Evolutionary conservation across 495 filamentous ascomycete species (phyloP), one percentile per base, ranked within the genome.

Genomic region (Xylaria castorea): DNA sequence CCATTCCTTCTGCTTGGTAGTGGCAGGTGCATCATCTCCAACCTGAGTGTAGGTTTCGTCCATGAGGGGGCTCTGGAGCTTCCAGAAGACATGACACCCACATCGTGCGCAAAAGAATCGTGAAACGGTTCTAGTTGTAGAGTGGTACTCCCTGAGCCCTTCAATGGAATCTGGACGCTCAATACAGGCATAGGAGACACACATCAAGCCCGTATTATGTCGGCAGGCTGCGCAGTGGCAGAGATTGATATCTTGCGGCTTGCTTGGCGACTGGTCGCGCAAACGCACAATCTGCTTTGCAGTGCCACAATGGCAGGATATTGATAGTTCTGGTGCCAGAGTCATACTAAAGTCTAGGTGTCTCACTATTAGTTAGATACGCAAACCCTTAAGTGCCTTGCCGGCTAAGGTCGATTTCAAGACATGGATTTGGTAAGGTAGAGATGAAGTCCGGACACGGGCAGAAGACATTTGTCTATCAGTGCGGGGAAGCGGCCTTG

Each of bases 91-190:
- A 73, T 92, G 90, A 34, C 89, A 88, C 40, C 91, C 91, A 72
- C 92, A 95, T 18, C 80, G 88, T n/a, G 77, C 74, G 79, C 92
- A 94, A 79, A 92, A 93, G 73, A 88, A 90, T 18, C 89, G 88
- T 25, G 34, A 66, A 25, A 14, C 16, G 8, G 79, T 85, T 14
- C 87, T 60, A 27, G 81, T 34, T n/a, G n/a, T 62, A n/a, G 34
- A 63, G 25, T 32, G 20, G 48, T 92, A 93, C 44, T 77, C 74
- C 14, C 75, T 81, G 11, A 91, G 80, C 1, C 78, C 78, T 14
- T 81, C 70, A 5, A 86, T 73, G 7, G 75, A 80, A 14, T 69
- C 77, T 16, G 80, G 78, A 7, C 68, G 53, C 73, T 74, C 32
- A 60, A 79, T 80, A 77, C 79, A 63, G 38, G 86, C 80, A 72